phyloP scores from a whole-genome alignment of 75 land plant genomes.

The Pinus taeda region DNA sequence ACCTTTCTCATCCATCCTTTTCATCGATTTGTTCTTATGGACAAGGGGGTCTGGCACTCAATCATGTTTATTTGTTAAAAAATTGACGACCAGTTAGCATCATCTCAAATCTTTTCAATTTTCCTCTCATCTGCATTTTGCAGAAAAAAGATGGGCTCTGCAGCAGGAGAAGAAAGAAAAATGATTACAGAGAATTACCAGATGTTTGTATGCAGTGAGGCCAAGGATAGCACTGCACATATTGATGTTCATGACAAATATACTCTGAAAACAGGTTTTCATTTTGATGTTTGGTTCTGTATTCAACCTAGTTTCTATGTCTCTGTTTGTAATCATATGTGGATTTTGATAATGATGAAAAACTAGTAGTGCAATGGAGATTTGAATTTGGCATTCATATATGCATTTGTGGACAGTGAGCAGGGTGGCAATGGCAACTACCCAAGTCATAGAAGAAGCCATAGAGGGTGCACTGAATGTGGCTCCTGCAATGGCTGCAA shows the following conservation, averaged over 20 bases:
- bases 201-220: conserved; percentile 16
- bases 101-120: too few relatives aligned
- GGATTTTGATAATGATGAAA: neutral
- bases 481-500: conserved; percentile 42
- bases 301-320: neutral
- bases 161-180: neutral
- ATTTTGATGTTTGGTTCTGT: neutral
- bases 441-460: conserved; percentile 31
- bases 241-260: conserved; percentile 39
- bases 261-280: conserved; percentile 27
- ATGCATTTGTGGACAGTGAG: conserved; percentile 15
- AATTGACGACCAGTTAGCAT: too few relatives aligned
- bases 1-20: too few relatives aligned
- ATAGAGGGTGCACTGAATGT: conserved; percentile 34
- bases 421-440: conserved; percentile 29
- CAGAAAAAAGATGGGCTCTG: too few relatives aligned
- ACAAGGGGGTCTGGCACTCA: too few relatives aligned
- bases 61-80: too few relatives aligned
- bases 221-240: conserved; percentile 12
- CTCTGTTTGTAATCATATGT: neutral
- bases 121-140: too few relatives aligned
- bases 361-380: neutral
- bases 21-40: too few relatives aligned
- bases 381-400: neutral
- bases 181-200: neutral